Base-by-base conservation (phyloP, 176 grass and related monocot genomes). In the Themeda triandra region DNA sequence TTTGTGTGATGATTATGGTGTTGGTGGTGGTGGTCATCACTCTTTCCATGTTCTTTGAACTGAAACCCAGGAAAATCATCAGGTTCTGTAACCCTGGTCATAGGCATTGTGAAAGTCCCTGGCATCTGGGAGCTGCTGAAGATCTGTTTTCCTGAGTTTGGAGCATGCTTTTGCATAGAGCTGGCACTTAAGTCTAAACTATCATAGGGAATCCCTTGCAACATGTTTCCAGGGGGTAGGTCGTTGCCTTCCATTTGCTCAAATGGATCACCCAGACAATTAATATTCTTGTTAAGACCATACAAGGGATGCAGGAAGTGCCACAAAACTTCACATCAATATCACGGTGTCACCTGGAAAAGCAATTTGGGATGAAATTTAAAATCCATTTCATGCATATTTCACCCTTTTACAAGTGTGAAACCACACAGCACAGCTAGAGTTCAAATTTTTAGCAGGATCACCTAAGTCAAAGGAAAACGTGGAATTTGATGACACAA, bases 221-320 rank as follows among this genome's bases (percentile, higher is more conserved):
- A 73, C 62, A 56, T 89, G 42, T 42, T 91, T 80, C 82, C 86
- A 67, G 75, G 46, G 33, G 85, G 77, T 66, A 90, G 44, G 56
- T 73, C 92, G n/a, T 31, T 85, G 64, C 89, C 86, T 89, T 96
- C 93, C 96, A 99, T 99, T 76, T 87, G 25, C 37, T 78, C 81
- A 80, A 69, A 84, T 45, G 19, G 69, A 80, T 69, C 62, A 65
- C 62, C 5, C 15, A 31, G 10, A 40, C 11, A 32, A 63, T 64
- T 35, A 23, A 5, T 80, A 48, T 18, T 75, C 48, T 83, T 75
- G 39, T 53, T 60, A 51, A 40, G 25, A 90, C 80, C 67, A 80
- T 80, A 90, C 13, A 82, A 66, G 24, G 66, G 75, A 66, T 68
- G 19, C 6, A 75, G 27, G 23, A 80, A 46, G 18, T 29, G 11